Evolutionary conservation across 495 filamentous ascomycete species (phyloP), one percentile per base, ranked within the genome.

Genomic region (Hypoxylon fragiforme): DNA sequence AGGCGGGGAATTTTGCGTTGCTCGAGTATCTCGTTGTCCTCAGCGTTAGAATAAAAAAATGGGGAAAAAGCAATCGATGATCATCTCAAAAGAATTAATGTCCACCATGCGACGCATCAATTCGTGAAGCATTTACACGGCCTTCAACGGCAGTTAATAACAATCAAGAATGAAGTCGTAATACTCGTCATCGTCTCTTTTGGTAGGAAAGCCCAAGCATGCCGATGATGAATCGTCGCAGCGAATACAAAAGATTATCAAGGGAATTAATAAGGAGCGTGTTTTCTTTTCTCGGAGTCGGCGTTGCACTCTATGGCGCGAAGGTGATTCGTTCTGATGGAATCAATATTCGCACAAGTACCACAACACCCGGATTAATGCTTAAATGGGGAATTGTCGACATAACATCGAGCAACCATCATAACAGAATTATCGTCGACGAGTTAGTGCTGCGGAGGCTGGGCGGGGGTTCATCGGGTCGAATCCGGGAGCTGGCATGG

Each of bases 391-490:
- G 35, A 35, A 40, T 20, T 24, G 21, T 37, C 40, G 30, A 31
- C 12, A 40, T 37, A 14, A 37, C 20, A 44, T 50, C 21, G 15
- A 43, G 46, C 12, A 31, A 40, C 9, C 34, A 19, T 43, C 13
- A 11, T 11, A 3, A 38, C 41, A 24, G 16, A 31, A 37, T 48
- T 63, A 68, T 54, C 72, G 70, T 40, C 73, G 57, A 43, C 71
- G 71, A 8, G 69, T 47, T 9, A 79, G 67, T 1, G 73, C 61
- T 4, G 77, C 65, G 20, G 71, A 63, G 30, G 74, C n/a, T n/a
- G n/a, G n/a, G n/a, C n/a, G 59, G 37, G 77, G 77, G 40, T 69
- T 66, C 68, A 81, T 73, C 7, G 72, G n/a, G 26, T 76, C 75
- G 60, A 76, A 82, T 24, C 63, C 74, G 1, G 78, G 66, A 6